Percentiles rank a stretch among this genome's conserved stretches.
These are phyloP conservation scores for Aspergillus sclerotialis DNA, from an alignment of 2,329 filamentous ascomycete species.

Conservation along the genomic window DNA sequence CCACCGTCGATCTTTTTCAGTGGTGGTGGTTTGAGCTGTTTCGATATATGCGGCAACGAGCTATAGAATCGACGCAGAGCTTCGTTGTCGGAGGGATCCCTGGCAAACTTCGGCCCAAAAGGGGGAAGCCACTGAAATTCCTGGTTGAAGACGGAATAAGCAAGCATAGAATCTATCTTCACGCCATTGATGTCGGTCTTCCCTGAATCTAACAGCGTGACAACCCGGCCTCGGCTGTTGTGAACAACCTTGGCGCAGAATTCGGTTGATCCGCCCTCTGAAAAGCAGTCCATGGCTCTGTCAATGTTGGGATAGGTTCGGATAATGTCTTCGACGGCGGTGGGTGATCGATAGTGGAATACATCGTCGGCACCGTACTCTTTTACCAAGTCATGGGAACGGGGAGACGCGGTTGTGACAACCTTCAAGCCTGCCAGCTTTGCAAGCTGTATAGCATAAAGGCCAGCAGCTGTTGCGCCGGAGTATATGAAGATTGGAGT, in stretches of 20 bases:
- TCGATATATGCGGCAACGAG: constrained; percentile 3
- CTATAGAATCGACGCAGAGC: constrained; percentile 9
- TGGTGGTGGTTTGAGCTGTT: constrained; percentile 5
- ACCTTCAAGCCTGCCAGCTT: constrained; percentile 21
- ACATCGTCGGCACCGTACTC: constrained; percentile 9
- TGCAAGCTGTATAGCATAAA: constrained; percentile 24
- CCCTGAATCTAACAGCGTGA: constrained; percentile 6
- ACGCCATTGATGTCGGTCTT: constrained; percentile 7
- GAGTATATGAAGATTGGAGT: constrained; percentile 9
- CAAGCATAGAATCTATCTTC: constrained; percentile 7
- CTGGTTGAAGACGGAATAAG: constrained; percentile 7
- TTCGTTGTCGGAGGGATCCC: constrained; percentile 5
- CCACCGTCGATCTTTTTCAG: constrained; percentile 6
- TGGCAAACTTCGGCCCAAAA: constrained; percentile 8
- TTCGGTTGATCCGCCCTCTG: constrained; percentile 7
- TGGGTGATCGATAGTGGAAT: constrained; percentile 9
- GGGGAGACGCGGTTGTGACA: constrained; percentile 6
- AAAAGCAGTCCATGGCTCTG: constrained; percentile 10
- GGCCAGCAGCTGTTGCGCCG: constrained; percentile 7
- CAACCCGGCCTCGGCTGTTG: constrained; percentile 6
- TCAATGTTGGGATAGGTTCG: constrained; percentile 8
- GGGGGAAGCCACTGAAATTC: constrained; percentile 10
- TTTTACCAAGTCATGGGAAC: constrained; percentile 7
- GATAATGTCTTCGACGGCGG: constrained; percentile 6
- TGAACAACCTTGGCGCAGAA: constrained; percentile 9